A percentile compares a stretch with the other conserved stretches of the same genome.
These are phyloP conservation scores for Bromus sterilis DNA, from an alignment of 176 grass and related monocot species.

Conservation along the genomic window DNA sequence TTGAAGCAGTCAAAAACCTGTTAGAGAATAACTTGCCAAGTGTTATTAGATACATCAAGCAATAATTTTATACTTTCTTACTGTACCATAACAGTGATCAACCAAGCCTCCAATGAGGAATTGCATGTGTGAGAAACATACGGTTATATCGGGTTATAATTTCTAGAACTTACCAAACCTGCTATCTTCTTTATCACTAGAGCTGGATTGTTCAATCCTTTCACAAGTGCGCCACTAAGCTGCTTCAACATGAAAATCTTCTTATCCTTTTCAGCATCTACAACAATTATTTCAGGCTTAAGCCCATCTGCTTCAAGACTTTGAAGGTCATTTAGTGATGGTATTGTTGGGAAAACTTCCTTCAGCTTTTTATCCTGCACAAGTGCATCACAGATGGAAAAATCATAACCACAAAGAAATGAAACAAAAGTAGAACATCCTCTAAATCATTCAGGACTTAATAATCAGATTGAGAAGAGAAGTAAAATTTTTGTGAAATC, in stretches of 20 bases:
- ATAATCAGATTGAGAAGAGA: slow-evolving; percentile 1
- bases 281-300: slow-evolving; percentile 88
- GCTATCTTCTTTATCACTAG: slow-evolving; percentile 98
- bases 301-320: slow-evolving; percentile 65
- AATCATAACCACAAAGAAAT: slow-evolving; percentile 7
- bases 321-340: slow-evolving; percentile 68
- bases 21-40: slow-evolving; percentile 22
- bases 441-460: neutral
- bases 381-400: slow-evolving; percentile 16
- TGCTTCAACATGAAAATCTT: slow-evolving; percentile 97
- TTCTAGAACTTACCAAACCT: slow-evolving; percentile 72
- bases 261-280: slow-evolving; percentile 89
- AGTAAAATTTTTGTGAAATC: neutral
- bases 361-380: slow-evolving; percentile 96
- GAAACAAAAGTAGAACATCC: slow-evolving; percentile 4
- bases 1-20: slow-evolving; percentile 99
- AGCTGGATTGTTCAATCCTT: slow-evolving; percentile 82
- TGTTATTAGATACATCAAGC: slow-evolving; percentile 8
- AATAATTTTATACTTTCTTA: neutral
- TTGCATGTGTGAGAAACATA: slow-evolving; percentile 5
- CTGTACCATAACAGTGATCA: neutral
- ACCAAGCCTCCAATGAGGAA: neutral
- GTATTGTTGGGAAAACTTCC: slow-evolving; percentile 68
- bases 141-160: neutral
- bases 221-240: slow-evolving; percentile 75